These are phyloP conservation scores for Pseudisothecium myosuroides DNA, from an alignment of 225 moss, liverwort and hornwort species.

Conservation along the genomic window DNA sequence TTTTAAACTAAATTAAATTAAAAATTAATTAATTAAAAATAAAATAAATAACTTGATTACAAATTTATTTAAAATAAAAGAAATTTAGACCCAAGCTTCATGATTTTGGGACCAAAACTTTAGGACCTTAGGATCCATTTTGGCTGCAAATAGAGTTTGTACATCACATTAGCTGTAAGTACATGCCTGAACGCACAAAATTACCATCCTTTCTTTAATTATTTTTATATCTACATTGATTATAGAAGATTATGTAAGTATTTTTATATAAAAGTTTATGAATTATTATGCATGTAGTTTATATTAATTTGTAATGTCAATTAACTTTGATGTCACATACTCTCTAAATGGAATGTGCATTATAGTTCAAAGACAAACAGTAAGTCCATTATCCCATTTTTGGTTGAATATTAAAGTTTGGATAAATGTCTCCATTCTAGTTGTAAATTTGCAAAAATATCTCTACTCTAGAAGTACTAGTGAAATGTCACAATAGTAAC, in stretches of 20 bases:
- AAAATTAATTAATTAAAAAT: background rate
- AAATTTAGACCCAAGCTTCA: background rate
- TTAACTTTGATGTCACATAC: background rate
- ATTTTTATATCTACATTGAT: background rate
- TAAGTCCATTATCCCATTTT: background rate
- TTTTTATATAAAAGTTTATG: too few species aligned
- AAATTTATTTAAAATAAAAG: too few species aligned
- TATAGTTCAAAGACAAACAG: background rate
- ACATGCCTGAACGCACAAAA: background rate
- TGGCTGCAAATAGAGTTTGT: background rate
- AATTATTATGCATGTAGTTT: background rate
- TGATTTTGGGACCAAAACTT: background rate
- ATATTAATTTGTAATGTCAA: background rate
- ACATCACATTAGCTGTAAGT: background rate
- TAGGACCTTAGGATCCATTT: accelerated
- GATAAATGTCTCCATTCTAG: background rate
- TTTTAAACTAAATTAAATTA: too few species aligned
- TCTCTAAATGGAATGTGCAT: accelerated
- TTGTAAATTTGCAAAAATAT: background rate
- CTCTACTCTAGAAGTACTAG: background rate
- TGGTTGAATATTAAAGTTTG: background rate
- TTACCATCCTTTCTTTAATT: background rate
- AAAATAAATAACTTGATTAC: background rate
- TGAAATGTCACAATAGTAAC: background rate
- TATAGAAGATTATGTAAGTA: background rate